Evolutionary conservation across 768 basidiomycete genomes (phyloP), one percentile per base, ranked within the genome.

Genomic region (Lactarius trivialis): DNA sequence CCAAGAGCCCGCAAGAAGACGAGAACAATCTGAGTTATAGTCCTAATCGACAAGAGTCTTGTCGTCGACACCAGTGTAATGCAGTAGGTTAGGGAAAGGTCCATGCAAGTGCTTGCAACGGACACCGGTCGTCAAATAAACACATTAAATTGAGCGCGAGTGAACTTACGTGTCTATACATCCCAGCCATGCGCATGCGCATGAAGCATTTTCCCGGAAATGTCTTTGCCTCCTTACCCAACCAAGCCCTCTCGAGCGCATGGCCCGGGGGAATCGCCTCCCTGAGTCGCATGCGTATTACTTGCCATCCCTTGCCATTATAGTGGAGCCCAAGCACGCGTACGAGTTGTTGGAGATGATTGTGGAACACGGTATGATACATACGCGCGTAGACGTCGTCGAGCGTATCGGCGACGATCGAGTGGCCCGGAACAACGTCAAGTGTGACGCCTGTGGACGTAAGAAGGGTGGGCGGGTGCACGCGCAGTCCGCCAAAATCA

Each of bases 351-450:
- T 85, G 83, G 32, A 85, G 72, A 55, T 85, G 82, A 63, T 83
- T 84, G 71, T 83, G 81, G 56, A 84, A 76, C 63, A 81, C 74
- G 2, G 82, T 79, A 72, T 84, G 82, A 65, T 83, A 83, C 77
- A 82, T 80, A 56, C 80, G 75, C 39, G 76, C 78, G 65, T 83
- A 82, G 43, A 83, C 82, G 36, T 82, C 82, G 53, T 83, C 80
- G 37, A 82, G 70, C 37, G 79, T 78, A 3, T 74, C 68, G 9
- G 81, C 80, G 33, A 81, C 75, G 60, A 83, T 80, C 26, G 64
- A 63, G 26, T 69, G 66, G 26, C 60, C 65, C 3, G 28, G 79
- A 78, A 78, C 69, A 53, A 77, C 79, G 60, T 81, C 79, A 4
- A 81, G 67, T 52, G 80, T 75, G 14, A 82, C 77, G 6, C 80